Evolutionary conservation across 257 asterid species (phyloP).

Genomic region (Anisodus tanguticus): DNA sequence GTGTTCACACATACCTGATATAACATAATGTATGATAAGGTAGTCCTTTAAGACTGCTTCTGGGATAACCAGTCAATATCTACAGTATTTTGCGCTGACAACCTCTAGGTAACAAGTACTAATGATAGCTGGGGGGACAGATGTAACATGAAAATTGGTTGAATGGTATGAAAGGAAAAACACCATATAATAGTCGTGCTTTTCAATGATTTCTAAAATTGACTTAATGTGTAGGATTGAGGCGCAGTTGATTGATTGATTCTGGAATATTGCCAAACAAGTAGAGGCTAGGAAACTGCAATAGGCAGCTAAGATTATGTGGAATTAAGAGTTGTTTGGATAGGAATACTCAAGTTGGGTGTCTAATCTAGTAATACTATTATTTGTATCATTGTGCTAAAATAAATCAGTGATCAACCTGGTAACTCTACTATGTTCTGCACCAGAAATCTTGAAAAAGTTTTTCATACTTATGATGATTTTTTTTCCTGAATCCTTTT

Average conservation of each 20-base stretch:
- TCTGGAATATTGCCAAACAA: neutral
- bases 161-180: neutral
- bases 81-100: neutral
- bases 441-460: too few relatives aligned
- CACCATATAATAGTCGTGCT: neutral
- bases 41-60: neutral
- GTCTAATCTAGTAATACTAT: neutral
- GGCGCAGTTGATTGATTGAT: neutral
- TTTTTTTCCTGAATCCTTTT: too few relatives aligned
- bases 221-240: neutral
- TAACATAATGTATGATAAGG: neutral
- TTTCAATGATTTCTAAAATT: neutral
- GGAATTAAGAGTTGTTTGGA: neutral
- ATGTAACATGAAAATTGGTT: neutral
- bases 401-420: neutral
- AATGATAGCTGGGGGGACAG: neutral
- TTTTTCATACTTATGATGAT: too few relatives aligned
- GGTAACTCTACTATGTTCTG: neutral
- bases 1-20: neutral
- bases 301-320: neutral
- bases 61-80: neutral
- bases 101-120: neutral
- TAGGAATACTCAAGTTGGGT: neutral
- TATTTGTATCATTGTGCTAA: neutral
- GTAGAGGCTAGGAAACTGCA: slow-evolving; percentile 12